These are phyloP conservation scores for Zychaea mexicana DNA, from an alignment of 371 early-diverging fungal species.

Conservation along the genomic window DNA sequence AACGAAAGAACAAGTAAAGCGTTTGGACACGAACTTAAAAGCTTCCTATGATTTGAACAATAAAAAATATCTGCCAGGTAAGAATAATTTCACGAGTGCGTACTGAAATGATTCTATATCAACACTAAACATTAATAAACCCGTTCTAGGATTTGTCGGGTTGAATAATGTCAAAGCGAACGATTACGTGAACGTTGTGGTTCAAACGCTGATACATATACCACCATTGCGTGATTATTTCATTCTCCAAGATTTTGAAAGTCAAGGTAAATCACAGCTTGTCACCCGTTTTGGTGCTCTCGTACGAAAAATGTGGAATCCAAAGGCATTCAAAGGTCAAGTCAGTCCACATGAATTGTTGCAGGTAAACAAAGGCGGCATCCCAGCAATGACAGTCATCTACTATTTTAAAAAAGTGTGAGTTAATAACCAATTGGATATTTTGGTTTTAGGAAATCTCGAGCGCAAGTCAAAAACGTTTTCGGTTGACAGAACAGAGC, in stretches of 20 bases:
- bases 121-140: neutral
- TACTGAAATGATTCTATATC: too few relatives aligned
- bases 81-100: too few relatives aligned
- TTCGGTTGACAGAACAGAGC: slow-evolving; percentile 78
- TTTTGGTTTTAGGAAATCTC: slow-evolving; percentile 72
- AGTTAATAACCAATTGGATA: neutral
- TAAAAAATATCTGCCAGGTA: slow-evolving; percentile 86
- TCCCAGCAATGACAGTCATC: too few relatives aligned
- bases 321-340: slow-evolving; percentile 92
- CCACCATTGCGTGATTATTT: slow-evolving; percentile 87
- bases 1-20: slow-evolving; percentile 68
- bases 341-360: slow-evolving; percentile 96
- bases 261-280: slow-evolving; percentile 55
- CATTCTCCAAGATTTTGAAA: slow-evolving; percentile 67
- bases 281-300: slow-evolving; percentile 82
- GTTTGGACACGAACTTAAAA: slow-evolving; percentile 64
- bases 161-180: slow-evolving; percentile 96
- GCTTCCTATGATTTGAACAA: slow-evolving; percentile 85
- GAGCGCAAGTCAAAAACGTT: slow-evolving; percentile 81
- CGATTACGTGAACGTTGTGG: slow-evolving; percentile 93
- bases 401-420: too few relatives aligned
- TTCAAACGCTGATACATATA: slow-evolving; percentile 92
- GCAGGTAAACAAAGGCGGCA: slow-evolving; percentile 66
- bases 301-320: slow-evolving; percentile 93
- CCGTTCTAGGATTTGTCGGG: slow-evolving; percentile 81